A percentile compares a stretch with the other conserved stretches of the same genome.
These are phyloP conservation scores for Lactarius sanguifluus DNA, from an alignment of 768 basidiomycete genomes.

Conservation along the genomic window DNA sequence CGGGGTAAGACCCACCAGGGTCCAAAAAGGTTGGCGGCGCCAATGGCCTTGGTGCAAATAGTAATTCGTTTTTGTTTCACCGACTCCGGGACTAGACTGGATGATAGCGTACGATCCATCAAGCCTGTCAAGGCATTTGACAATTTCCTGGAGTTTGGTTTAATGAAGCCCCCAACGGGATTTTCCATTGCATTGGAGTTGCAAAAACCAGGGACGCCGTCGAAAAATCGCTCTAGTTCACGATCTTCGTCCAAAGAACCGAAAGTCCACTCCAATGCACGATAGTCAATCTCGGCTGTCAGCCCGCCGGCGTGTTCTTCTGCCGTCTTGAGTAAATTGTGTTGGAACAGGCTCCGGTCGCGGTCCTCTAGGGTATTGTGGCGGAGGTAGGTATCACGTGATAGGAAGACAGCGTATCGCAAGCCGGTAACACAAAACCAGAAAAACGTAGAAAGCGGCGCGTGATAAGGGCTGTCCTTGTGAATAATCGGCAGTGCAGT, in stretches of 20 bases:
- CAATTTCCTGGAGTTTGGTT: background rate
- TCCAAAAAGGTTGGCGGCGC: constrained; percentile 8
- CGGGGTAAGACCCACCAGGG: constrained; percentile 11
- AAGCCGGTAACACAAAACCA: constrained; percentile 8
- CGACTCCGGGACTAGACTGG: constrained; percentile 1
- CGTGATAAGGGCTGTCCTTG: constrained; percentile 10
- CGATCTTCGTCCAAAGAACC: constrained; percentile 12
- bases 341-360: background rate
- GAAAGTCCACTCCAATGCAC: constrained; percentile 15
- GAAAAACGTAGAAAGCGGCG: constrained; percentile 3
- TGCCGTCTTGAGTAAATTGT: constrained; percentile 5
- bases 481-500: background rate
- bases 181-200: background rate
- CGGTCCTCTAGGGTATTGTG: background rate
- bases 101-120: constrained; percentile 22
- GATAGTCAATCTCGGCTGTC: constrained; percentile 4
- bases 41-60: constrained; percentile 13
- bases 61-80: constrained; percentile 18
- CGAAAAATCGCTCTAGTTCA: constrained; percentile 20
- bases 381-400: background rate
- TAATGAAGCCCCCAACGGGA: background rate
- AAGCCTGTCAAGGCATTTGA: background rate
- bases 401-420: background rate
- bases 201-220: constrained; percentile 16
- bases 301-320: background rate